Percentiles rank a stretch among this genome's conserved stretches.
Conservation (phyloP, 768 basidiomycete species). For the Cystobasidium tubakii region DNA sequence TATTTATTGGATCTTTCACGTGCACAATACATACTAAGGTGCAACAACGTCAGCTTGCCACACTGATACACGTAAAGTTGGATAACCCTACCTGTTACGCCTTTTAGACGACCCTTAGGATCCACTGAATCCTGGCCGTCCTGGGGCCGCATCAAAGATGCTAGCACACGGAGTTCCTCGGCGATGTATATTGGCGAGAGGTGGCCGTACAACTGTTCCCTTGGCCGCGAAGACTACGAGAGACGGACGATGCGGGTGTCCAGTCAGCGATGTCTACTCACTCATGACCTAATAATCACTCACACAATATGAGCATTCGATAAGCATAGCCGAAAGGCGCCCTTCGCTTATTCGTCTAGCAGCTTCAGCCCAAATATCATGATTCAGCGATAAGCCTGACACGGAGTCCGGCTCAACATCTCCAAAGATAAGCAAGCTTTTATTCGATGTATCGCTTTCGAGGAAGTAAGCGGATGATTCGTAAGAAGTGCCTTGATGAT, state of each 20-base stretch:
- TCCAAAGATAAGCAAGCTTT: slow-evolving; percentile 86
- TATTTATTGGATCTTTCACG: slow-evolving; percentile 61
- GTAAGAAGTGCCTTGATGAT: slow-evolving; percentile 53
- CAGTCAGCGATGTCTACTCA: no score
- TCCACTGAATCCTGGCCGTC: not conserved
- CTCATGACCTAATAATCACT: no score
- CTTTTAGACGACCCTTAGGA: slow-evolving; percentile 17
- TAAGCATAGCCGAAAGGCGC: slow-evolving; percentile 70
- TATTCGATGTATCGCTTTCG: slow-evolving; percentile 56
- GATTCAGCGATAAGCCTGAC: slow-evolving; percentile 59
- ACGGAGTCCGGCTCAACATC: slow-evolving; percentile 79
- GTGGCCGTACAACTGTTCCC: slow-evolving; percentile 73
- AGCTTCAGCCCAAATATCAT: slow-evolving; percentile 71
- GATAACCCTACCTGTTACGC: slow-evolving; percentile 31
- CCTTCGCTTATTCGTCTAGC: slow-evolving; percentile 65
- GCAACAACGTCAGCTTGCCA: slow-evolving; percentile 2
- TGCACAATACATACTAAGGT: slow-evolving; percentile 58
- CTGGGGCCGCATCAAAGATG: slow-evolving; percentile 57
- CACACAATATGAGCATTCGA: slow-evolving; percentile 69
- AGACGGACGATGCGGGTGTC: no score
- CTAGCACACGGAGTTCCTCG: slow-evolving; percentile 66
- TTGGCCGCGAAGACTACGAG: slow-evolving; percentile 61
- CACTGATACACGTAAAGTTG: not conserved
- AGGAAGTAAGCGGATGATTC: slow-evolving; percentile 80
- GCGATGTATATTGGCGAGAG: slow-evolving; percentile 72